Evolutionary conservation across 441 rosid genomes (phyloP), one percentile per base, ranked within the genome.

Genomic region (Flueggea neowawraea): DNA sequence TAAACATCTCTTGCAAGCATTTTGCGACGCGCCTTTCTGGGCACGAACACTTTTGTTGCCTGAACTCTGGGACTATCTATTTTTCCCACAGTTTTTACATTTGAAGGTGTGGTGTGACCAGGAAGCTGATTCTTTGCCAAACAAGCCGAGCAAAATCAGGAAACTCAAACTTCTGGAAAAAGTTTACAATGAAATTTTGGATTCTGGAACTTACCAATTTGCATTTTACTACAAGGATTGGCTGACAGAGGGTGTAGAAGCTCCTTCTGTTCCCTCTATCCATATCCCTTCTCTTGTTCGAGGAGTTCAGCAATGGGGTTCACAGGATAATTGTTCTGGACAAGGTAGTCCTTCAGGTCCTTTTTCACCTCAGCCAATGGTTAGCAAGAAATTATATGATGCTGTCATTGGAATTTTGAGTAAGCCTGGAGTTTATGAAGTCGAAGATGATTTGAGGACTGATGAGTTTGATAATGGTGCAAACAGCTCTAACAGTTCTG

Each of bases 221-320:
- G 86, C 90, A 61, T 73, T 60, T 62, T 87, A 87, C 77, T 87
- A 84, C 84, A 82, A 71, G 82, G 84, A 80, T 55, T 84, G 93
- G 93, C 84, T 87, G 45, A 71, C 79, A 4, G 90, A 76, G 54
- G 85, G 85, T 9, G 45, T 78, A 50, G 88, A 82, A 71, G 76
- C 70, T 70, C 86, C 90, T 32, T 48, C 82, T 5, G 43, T 80
- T 61, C 93, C 93, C 68, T 71, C 76, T 0, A 67, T 87, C 63
- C 66, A 31, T 58, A 58, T 84, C 55, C 90, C 90, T n/a, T 62
- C 75, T 12, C 54, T 63, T 15, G 59, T 74, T 61, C 66, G 17
- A 51, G 71, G 63, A 49, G 53, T 61, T 62, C 71, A 57, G 60
- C 68, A 49, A 16, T 59, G 44, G 22, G 75, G 41, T 69, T 76